Evolutionary conservation across 208 protist genomes (phyloP), one percentile per base, ranked within the genome.

Genomic region (Trypanosoma vivax): DNA sequence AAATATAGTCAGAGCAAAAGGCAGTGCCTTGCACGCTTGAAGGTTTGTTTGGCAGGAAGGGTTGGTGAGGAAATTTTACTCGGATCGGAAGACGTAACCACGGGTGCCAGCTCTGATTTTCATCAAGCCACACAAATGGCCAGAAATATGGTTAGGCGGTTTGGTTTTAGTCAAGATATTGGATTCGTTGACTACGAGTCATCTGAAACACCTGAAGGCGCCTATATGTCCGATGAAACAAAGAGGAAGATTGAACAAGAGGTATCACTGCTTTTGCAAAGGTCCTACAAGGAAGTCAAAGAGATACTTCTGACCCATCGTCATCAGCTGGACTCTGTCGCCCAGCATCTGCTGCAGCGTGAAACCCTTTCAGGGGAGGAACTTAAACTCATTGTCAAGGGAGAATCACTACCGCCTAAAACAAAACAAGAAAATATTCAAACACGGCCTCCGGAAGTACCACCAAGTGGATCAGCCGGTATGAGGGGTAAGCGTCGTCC

Each of bases 1-100:
- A 77, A 76, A 53, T 94, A 96, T 78, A 90, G 76, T 52, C 70
- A 88, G 55, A 91, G 75, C 49, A 89, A 90, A 58, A 65, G 73
- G 37, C 82, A 94, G 70, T 88, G 86, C 48, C 50, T 91, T 21
- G 74, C 87, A 9, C 71, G 87, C 27, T 56, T 96, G 19, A 89
- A 88, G 65, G 84, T 94, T 45, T 90, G 82, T 46, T 57, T 96
- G 23, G 90, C 87, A 14, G 90, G 90, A 21, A 78, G 97, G 27
- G 94, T 97, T 16, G 96, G 95, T 21, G 97, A 99, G 71, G 96
- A 99, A 76, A 74, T 98, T 7, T 76, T 98, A 10, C 94, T 96
- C 43, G 97, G 97, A 37, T 38, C 73, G 16, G 81, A 97, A 16
- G 81, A 97, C 49, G 77, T 98, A 25, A 98, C 96, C 3, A 96